Evolutionary conservation across 2,329 filamentous ascomycete genomes (phyloP), one percentile per base, ranked within the genome.

Genomic region (Fusarium graminum): DNA sequence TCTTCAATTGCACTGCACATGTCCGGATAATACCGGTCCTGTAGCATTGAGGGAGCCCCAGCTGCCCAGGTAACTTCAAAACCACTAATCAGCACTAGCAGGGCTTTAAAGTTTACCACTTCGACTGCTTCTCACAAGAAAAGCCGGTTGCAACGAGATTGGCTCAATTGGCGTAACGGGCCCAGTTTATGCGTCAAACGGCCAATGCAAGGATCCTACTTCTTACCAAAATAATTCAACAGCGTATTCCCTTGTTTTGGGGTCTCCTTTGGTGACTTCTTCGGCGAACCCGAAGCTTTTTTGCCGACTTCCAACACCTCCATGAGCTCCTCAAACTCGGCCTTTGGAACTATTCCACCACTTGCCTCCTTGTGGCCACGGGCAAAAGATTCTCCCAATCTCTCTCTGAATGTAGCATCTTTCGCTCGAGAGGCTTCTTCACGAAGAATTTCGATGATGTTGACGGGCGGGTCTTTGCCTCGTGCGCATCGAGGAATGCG

Each of bases 301-400:
- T 86, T 85, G 1, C 87, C 86, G 39, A 90, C 77, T 50, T 84
- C 82, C 77, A 91, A 80, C 14, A 87, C 72, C 6, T 76, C 76
- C 80, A 89, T 86, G 14, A 91, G 75, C 71, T 90, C 88, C 61
- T 90, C 88, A 73, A 91, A 91, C 59, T 89, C 87, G 3, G 80
- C 82, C 12, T 76, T 81, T 0, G 81, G 81, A 0, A 91, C 85
- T 43, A 90, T 87, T 0, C 89, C 89, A 2, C 89, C 89, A 45
- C 86, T 89, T 0, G 88, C 89, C 70, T 90, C 88, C 60, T 88
- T 89, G 64, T 91, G 89, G 0, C 89, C 89, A 51, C 85, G 81
- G 1, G 88, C 89, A 70, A 91, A 91, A 26, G 83, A 87, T 45
- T 88, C 83, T 0, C 89, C 88, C 12, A 90, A 71, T 14, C 87